phyloP scores from a whole-genome alignment of 1,139 yeast genomes.

The Yamadazyma triangularis region DNA sequence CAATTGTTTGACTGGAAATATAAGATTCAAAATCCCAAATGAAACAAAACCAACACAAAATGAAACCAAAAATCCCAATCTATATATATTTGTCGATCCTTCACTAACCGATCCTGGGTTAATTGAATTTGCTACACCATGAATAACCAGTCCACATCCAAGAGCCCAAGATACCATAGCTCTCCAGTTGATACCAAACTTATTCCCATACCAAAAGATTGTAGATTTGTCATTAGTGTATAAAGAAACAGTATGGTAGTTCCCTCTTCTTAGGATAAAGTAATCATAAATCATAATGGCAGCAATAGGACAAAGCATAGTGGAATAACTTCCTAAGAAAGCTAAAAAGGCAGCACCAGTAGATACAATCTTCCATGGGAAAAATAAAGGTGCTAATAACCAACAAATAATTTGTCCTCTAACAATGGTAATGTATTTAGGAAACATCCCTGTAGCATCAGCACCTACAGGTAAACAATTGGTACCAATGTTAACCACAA shows the following conservation, averaged over 20 bases:
- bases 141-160: slow-evolving; percentile 7
- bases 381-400: slow-evolving; percentile 7
- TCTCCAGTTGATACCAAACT: slow-evolving; percentile 8
- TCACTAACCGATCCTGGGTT: slow-evolving; percentile 8
- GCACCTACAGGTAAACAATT: slow-evolving; percentile 11
- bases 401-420: slow-evolving; percentile 10
- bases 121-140: slow-evolving; percentile 9
- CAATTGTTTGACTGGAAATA: slow-evolving; percentile 5
- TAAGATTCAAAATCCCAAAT: slow-evolving; percentile 5
- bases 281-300: slow-evolving; percentile 11
- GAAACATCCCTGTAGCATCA: slow-evolving; percentile 10
- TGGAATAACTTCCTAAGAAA: slow-evolving; percentile 10
- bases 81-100: slow-evolving; percentile 7
- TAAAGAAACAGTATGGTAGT: slow-evolving; percentile 8
- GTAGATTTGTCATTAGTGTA: slow-evolving; percentile 5
- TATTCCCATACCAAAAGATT: slow-evolving; percentile 7
- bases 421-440: slow-evolving; percentile 8
- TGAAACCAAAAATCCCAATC: slow-evolving; percentile 8
- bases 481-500: slow-evolving; percentile 9
- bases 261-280: slow-evolving; percentile 8
- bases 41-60: slow-evolving; percentile 6
- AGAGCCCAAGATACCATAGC: slow-evolving; percentile 9
- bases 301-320: slow-evolving; percentile 10
- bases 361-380: slow-evolving; percentile 10
- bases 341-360: slow-evolving; percentile 9